Evolutionary conservation across 2,329 filamentous ascomycete genomes (phyloP).

Genomic region (Diaporthe aspalathi): DNA sequence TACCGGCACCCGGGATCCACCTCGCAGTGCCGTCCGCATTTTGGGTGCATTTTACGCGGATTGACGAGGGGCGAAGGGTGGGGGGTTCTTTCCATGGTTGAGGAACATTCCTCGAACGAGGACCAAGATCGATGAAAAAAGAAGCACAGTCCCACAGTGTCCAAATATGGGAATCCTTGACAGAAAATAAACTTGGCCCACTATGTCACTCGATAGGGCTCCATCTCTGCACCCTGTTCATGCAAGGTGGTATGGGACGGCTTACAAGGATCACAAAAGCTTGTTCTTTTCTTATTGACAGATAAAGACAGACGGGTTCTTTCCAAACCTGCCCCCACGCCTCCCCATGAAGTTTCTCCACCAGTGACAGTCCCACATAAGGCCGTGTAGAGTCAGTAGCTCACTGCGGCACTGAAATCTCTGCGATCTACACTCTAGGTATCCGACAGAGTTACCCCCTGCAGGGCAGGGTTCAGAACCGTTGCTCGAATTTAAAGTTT

Average conservation of each 20-base stretch:
- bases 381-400: background rate
- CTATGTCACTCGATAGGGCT: background rate
- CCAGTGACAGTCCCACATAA: background rate
- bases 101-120: too few species aligned
- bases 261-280: background rate
- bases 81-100: too few species aligned
- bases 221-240: background rate
- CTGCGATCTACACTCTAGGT: background rate
- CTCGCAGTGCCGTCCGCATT: too few species aligned
- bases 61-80: too few species aligned
- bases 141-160: background rate
- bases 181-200: slow-evolving; percentile 20
- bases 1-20: too few species aligned
- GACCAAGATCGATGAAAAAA: too few species aligned
- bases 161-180: too few species aligned
- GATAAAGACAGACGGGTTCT: too few species aligned
- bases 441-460: background rate
- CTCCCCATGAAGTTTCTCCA: background rate
- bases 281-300: background rate
- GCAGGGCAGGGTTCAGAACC: background rate
- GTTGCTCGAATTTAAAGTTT: slow-evolving; percentile 5
- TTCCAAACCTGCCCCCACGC: too few species aligned
- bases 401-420: background rate
- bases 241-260: background rate
- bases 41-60: too few species aligned